These are phyloP conservation scores for Termitomyces sp. DNA, from an alignment of 768 basidiomycete species.

Conservation along the genomic window DNA sequence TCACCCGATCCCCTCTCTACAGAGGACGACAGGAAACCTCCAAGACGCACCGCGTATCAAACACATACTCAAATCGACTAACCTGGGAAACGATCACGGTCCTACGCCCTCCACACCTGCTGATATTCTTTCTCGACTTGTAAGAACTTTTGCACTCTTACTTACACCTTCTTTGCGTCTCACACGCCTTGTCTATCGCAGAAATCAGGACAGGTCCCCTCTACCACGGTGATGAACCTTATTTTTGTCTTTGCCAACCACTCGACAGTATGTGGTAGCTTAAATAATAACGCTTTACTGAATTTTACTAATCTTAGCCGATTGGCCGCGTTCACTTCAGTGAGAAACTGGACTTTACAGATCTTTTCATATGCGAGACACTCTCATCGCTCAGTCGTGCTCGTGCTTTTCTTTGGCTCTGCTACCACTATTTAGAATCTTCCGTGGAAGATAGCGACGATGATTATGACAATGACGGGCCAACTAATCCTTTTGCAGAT, in stretches of 20 bases:
- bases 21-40: conserved; percentile 62
- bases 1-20: conserved; percentile 80
- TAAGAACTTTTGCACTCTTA: conserved; percentile 25
- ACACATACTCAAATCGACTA: conserved; percentile 59
- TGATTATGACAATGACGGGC: conserved; percentile 31
- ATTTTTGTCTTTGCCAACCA: conserved; percentile 66
- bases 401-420: conserved; percentile 77
- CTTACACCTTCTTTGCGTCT: not conserved
- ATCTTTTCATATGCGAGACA: conserved; percentile 72
- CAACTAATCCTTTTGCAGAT: conserved; percentile 58
- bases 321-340: conserved; percentile 64
- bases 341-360: conserved; percentile 66
- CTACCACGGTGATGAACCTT: conserved; percentile 65
- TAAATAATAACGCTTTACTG: not conserved
- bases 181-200: conserved; percentile 8
- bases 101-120: conserved; percentile 46
- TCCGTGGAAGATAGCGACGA: conserved; percentile 25
- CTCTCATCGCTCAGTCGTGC: conserved; percentile 73
- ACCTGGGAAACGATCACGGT: conserved; percentile 40
- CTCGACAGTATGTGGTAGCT: conserved; percentile 35
- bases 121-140: conserved; percentile 50
- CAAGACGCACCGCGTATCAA: conserved; percentile 80
- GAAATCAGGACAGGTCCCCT: conserved; percentile 49
- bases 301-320: conserved; percentile 38
- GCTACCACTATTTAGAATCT: conserved; percentile 72